Evolutionary conservation across 768 basidiomycete species (phyloP).

Genomic region (Zangia roseola): DNA sequence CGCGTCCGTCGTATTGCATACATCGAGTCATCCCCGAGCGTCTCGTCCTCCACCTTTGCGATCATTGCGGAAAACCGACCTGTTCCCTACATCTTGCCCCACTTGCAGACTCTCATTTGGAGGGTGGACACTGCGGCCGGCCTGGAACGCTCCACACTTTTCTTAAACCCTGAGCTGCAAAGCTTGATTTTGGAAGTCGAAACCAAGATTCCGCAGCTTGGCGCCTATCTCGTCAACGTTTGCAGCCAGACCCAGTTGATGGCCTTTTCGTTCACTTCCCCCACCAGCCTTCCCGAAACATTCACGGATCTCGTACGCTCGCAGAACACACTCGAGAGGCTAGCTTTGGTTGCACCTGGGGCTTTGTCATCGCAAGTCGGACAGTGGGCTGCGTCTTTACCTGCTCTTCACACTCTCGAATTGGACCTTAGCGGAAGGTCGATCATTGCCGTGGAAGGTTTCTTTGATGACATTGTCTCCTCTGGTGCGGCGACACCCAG

Average conservation of each 20-base stretch:
- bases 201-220: slow-evolving; percentile 55
- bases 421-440: slow-evolving; percentile 72
- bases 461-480: slow-evolving; percentile 68
- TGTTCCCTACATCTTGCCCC: slow-evolving; percentile 61
- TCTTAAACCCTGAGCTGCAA: slow-evolving; percentile 64
- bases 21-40: slow-evolving; percentile 62
- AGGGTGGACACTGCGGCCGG: slow-evolving; percentile 65
- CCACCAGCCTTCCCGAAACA: slow-evolving; percentile 66
- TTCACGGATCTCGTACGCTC: slow-evolving; percentile 64
- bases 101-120: slow-evolving; percentile 70
- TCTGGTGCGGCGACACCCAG: slow-evolving; percentile 73
- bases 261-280: slow-evolving; percentile 69
- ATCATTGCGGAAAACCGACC: slow-evolving; percentile 66
- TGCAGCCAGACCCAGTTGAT: slow-evolving; percentile 61
- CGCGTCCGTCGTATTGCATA: slow-evolving; percentile 69
- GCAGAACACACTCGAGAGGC: slow-evolving; percentile 58
- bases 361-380: slow-evolving; percentile 70
- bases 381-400: slow-evolving; percentile 67
- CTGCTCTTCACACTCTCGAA: slow-evolving; percentile 59
- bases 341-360: slow-evolving; percentile 72
- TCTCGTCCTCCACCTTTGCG: slow-evolving; percentile 65
- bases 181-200: slow-evolving; percentile 61
- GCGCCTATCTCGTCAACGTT: slow-evolving; percentile 62
- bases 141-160: slow-evolving; percentile 61
- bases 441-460: slow-evolving; percentile 71